Percentiles rank a stretch among this genome's conserved stretches.
These are phyloP conservation scores for Penicillium sp. DNA, from an alignment of 2,329 filamentous ascomycete genomes.

Conservation along the genomic window DNA sequence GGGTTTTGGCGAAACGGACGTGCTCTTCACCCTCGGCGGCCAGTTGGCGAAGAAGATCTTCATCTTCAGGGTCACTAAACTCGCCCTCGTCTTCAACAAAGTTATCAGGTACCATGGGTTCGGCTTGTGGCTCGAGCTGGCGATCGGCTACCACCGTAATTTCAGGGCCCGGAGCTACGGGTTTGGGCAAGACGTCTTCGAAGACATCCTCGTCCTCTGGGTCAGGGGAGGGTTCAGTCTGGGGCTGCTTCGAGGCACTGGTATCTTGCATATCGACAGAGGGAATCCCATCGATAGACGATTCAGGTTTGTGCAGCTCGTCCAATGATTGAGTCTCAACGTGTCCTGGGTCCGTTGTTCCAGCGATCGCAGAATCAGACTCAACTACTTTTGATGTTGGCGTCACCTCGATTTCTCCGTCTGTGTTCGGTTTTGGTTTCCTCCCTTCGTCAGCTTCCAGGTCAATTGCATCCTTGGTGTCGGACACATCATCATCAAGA, in stretches of 20 bases:
- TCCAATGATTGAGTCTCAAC: too few species aligned
- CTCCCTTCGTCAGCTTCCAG: conserved; percentile 24
- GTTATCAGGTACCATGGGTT: conserved; percentile 19
- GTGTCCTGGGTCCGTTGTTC: background rate
- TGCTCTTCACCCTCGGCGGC: conserved; percentile 91
- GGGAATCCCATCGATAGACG: background rate
- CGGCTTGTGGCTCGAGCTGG: conserved; percentile 8
- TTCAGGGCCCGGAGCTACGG: conserved; percentile 3
- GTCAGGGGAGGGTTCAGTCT: conserved; percentile 37
- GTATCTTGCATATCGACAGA: too few species aligned
- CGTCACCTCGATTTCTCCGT: background rate
- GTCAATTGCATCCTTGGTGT: conserved; percentile 29
- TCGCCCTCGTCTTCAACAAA: conserved; percentile 50
- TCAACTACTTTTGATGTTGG: background rate
- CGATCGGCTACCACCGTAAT: conserved; percentile 25
- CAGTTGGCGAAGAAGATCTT: conserved; percentile 78
- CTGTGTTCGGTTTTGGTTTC: conserved; percentile 1
- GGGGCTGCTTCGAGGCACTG: background rate
- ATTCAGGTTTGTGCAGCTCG: too few species aligned
- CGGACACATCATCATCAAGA: conserved; percentile 34
- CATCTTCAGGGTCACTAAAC: conserved; percentile 84
- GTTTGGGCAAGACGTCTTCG: conserved; percentile 44
- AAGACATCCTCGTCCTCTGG: conserved; percentile 52
- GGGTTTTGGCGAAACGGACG: conserved; percentile 78
- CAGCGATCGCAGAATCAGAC: background rate